Conservation (phyloP, 805 yeast genomes). For the Starmerella scarabaei region DNA sequence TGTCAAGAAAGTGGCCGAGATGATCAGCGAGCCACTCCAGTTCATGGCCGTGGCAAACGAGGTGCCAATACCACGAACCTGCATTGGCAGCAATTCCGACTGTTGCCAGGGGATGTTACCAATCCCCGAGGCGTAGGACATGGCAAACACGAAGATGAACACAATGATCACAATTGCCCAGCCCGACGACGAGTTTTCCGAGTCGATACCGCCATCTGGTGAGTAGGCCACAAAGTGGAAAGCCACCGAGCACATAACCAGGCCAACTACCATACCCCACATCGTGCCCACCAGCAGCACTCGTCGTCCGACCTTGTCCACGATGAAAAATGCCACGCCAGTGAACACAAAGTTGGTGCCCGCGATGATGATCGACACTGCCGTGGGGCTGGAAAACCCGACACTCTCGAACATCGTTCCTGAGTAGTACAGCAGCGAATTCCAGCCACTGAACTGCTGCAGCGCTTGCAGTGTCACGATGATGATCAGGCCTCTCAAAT, state of each 20-base stretch:
- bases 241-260: conserved; percentile 74
- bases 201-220: conserved; percentile 35
- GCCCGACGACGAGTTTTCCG: conserved; percentile 9
- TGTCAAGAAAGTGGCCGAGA: conserved; percentile 84
- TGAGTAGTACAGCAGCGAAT: conserved; percentile 89
- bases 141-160: conserved; percentile 77
- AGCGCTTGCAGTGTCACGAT: conserved; percentile 92
- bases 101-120: conserved; percentile 99
- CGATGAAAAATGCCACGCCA: conserved; percentile 67
- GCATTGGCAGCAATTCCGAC: conserved; percentile 85
- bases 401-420: conserved; percentile 84
- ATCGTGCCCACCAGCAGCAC: conserved; percentile 62
- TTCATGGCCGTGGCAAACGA: conserved; percentile 84
- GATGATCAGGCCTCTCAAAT: conserved; percentile 75
- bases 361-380: conserved; percentile 84
- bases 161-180: conserved; percentile 85
- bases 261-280: conserved; percentile 70
- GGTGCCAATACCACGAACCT: conserved; percentile 83
- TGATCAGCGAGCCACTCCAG: conserved; percentile 89
- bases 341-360: conserved; percentile 92
- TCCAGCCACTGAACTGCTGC: conserved; percentile 95
- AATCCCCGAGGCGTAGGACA: conserved; percentile 83
- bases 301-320: conserved; percentile 83
- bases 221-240: conserved; percentile 70
- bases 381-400: conserved; percentile 82